Percentiles rank a stretch among this genome's conserved stretches.
phyloP scores from a whole-genome alignment of 305 asterid species.

The Lippia alba region DNA sequence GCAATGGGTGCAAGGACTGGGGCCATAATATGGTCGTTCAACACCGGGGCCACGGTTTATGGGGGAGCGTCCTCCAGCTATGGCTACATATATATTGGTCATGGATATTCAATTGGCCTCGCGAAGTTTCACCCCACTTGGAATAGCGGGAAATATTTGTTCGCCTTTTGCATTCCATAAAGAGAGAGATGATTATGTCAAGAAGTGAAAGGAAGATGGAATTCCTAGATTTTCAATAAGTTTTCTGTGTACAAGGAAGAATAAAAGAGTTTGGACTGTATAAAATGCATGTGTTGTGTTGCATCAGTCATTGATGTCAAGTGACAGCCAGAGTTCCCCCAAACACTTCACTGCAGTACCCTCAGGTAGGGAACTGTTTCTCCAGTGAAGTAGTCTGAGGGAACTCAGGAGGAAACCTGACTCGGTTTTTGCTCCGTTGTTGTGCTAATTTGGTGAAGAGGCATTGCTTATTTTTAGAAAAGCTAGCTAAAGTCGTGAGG shows the following conservation, averaged over 20 bases:
- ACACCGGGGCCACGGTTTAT: constrained; percentile 67
- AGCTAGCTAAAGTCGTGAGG: background rate
- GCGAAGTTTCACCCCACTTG: constrained; percentile 72
- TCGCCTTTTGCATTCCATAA: constrained; percentile 62
- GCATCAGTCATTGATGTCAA: constrained; percentile 23
- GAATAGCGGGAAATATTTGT: constrained; percentile 67
- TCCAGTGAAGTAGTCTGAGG: constrained; percentile 49
- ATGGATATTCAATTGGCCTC: constrained; percentile 61
- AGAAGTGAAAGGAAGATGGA: background rate
- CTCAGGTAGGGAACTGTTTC: background rate
- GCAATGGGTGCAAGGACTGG: constrained; percentile 70
- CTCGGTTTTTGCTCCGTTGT: constrained; percentile 3
- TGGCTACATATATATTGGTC: constrained; percentile 71
- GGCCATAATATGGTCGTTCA: constrained; percentile 54
- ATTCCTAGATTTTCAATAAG: background rate
- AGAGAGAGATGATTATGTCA: background rate
- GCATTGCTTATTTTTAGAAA: constrained; percentile 34
- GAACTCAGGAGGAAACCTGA: constrained; percentile 41
- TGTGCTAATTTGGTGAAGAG: constrained; percentile 1
- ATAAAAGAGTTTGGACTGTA: background rate
- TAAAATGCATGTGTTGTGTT: background rate
- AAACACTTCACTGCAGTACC: constrained; percentile 59
- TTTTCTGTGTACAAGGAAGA: background rate
- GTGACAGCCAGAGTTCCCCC: constrained; percentile 65
- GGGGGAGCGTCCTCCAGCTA: constrained; percentile 78